These are phyloP conservation scores for Tricholoma hemisulphureum DNA, from an alignment of 768 basidiomycete species.

Conservation along the genomic window DNA sequence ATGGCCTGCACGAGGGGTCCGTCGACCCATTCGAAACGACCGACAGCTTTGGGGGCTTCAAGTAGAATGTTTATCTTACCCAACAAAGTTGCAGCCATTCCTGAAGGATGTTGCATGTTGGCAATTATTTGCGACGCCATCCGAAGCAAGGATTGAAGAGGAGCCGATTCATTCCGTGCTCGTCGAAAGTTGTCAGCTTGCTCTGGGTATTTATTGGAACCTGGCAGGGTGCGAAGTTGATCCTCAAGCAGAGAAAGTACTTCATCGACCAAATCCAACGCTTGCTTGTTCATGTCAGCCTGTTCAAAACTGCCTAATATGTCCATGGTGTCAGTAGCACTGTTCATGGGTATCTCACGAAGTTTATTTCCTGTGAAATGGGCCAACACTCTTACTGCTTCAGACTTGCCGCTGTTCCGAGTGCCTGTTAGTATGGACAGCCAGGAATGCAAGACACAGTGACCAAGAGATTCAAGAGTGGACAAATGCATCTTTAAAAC, in stretches of 20 bases:
- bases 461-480: slow-evolving; percentile 71
- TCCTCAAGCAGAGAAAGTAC: slow-evolving; percentile 38
- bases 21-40: slow-evolving; percentile 92
- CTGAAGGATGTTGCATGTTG: slow-evolving; percentile 1
- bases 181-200: slow-evolving; percentile 19
- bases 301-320: slow-evolving; percentile 97
- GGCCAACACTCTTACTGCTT: slow-evolving; percentile 68
- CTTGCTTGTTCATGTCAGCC: slow-evolving; percentile 54
- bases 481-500: slow-evolving; percentile 63
- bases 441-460: slow-evolving; percentile 76
- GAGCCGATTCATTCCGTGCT: slow-evolving; percentile 11
- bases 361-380: slow-evolving; percentile 65
- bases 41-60: slow-evolving; percentile 29
- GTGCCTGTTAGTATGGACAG: slow-evolving; percentile 85
- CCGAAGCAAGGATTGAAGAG: slow-evolving; percentile 10
- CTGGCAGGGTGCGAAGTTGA: slow-evolving; percentile 34
- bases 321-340: slow-evolving; percentile 89
- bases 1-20: slow-evolving; percentile 87
- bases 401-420: slow-evolving; percentile 75
- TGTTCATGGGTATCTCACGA: slow-evolving; percentile 75
- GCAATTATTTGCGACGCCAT: slow-evolving; percentile 16
- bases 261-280: slow-evolving; percentile 38
- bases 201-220: slow-evolving; percentile 27
- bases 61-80: slow-evolving; percentile 22
- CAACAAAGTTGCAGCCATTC: slow-evolving; percentile 14